Conservation (phyloP, 805 yeast genomes). For the Sporopachydermia lactativora region DNA sequence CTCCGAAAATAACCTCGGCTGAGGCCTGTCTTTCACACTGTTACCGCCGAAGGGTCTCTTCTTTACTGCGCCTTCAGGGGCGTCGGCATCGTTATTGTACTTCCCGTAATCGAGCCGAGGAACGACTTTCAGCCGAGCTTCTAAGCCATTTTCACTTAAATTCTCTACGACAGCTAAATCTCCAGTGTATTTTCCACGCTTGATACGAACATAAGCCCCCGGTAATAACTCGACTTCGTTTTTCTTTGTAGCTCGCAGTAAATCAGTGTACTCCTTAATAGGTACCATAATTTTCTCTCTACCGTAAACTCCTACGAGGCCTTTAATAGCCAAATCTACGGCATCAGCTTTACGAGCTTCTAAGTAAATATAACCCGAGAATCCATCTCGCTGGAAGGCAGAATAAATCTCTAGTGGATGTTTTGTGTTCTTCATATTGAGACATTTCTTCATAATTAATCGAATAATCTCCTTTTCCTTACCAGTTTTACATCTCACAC, state of each 20-base stretch:
- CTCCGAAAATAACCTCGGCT: constrained; percentile 76
- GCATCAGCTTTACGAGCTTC: constrained; percentile 93
- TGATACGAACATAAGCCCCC: constrained; percentile 83
- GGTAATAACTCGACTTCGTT: constrained; percentile 81
- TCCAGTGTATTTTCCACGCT: constrained; percentile 82
- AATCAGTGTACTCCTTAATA: constrained; percentile 86
- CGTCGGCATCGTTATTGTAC: constrained; percentile 32
- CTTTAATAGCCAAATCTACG: constrained; percentile 74
- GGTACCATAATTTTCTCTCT: constrained; percentile 78
- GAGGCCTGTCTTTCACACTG: constrained; percentile 59
- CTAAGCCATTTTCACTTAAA: constrained; percentile 87
- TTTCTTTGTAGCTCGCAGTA: constrained; percentile 78
- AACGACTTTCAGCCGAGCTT: constrained; percentile 83
- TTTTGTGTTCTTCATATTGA: constrained; percentile 59
- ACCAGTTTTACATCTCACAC: constrained; percentile 86
- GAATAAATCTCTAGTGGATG: constrained; percentile 76
- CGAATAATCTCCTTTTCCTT: constrained; percentile 84
- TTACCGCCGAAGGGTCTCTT: constrained; percentile 31
- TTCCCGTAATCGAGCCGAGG: constrained; percentile 91
- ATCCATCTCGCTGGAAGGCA: constrained; percentile 88
- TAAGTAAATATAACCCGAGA: constrained; percentile 81
- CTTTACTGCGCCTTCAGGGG: constrained; percentile 34
- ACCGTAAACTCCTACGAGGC: constrained; percentile 74
- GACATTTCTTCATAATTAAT: constrained; percentile 70
- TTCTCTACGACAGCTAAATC: constrained; percentile 91